A percentile compares a stretch with the other conserved stretches of the same genome.
These are phyloP conservation scores for Metschnikowia lochheadii DNA, from an alignment of 805 yeast species.

Conservation along the genomic window DNA sequence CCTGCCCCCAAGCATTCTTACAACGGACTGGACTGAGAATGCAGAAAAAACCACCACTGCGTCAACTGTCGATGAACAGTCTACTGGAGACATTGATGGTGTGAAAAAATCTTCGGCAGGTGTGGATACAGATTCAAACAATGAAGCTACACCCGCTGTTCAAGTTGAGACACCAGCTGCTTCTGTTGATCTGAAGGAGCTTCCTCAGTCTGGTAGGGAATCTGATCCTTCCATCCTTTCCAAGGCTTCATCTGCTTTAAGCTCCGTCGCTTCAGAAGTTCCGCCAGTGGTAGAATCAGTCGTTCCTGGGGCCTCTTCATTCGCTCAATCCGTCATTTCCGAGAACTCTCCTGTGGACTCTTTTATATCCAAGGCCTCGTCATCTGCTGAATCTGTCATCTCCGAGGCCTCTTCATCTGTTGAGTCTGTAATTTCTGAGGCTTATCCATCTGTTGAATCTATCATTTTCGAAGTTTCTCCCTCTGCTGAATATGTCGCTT, in stretches of 20 bases:
- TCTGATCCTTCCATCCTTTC: not conserved
- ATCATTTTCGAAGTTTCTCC: not conserved
- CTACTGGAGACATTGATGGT: constrained; percentile 10
- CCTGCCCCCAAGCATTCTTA: constrained; percentile 6
- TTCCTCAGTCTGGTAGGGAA: not conserved
- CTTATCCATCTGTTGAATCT: not conserved
- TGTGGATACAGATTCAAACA: constrained; percentile 12
- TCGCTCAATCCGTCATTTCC: not conserved
- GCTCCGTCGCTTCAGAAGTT: not conserved
- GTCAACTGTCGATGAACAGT: constrained; percentile 8
- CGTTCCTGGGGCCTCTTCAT: not conserved
- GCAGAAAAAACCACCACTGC: constrained; percentile 4
- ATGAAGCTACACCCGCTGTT: constrained; percentile 8
- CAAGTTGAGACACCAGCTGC: not conserved
- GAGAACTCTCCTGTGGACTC: not conserved
- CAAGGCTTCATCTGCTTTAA: not conserved
- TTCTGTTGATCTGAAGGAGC: not conserved
- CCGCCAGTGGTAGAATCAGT: not conserved
- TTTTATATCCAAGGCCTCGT: not conserved
- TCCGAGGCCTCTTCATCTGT: constrained; percentile 1
- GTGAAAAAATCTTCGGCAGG: constrained; percentile 6
- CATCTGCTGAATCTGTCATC: not conserved
- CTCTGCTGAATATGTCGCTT: not conserved
- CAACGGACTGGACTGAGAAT: constrained; percentile 1
- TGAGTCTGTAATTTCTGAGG: not conserved